A percentile compares a stretch with the other conserved stretches of the same genome.
phyloP scores from a whole-genome alignment of 1,284 basidiomycete species.

The Phaffia rhodozyma region DNA sequence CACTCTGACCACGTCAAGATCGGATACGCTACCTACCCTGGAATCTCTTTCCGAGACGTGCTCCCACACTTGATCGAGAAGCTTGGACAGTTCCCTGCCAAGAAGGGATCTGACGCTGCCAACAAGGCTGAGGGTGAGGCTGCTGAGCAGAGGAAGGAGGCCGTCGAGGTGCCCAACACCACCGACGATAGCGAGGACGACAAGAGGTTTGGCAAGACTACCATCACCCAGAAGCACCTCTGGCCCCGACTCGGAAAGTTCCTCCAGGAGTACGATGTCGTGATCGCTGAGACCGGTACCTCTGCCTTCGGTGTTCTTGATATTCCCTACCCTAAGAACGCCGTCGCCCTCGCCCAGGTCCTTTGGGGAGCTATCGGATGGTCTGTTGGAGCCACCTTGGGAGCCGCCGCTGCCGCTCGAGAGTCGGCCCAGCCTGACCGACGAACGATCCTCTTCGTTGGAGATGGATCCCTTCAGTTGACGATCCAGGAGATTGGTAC shows the following conservation, averaged over 20 bases:
- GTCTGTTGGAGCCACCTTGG: constrained; percentile 48
- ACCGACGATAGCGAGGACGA: constrained; percentile 26
- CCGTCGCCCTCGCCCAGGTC: constrained; percentile 54
- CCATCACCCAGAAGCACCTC: constrained; percentile 56
- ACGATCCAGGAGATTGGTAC: constrained; percentile 41
- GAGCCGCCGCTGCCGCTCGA: constrained; percentile 50
- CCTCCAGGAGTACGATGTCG: constrained; percentile 59
- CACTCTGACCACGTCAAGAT: constrained; percentile 48
- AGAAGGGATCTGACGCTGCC: constrained; percentile 19
- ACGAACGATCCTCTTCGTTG: constrained; percentile 72
- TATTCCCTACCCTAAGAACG: constrained; percentile 55
- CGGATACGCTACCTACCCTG: constrained; percentile 37
- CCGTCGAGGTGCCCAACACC: constrained; percentile 21
- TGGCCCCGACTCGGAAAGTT: constrained; percentile 75
- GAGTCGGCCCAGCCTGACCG: constrained; percentile 44
- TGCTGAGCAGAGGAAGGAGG: constrained; percentile 24
- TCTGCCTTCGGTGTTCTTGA: constrained; percentile 62
- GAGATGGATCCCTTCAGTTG: constrained; percentile 50
- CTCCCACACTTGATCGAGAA: constrained; percentile 34
- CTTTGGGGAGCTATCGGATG: constrained; percentile 35
- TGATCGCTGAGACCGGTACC: constrained; percentile 66
- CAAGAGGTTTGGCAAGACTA: constrained; percentile 20
- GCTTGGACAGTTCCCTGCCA: constrained; percentile 28
- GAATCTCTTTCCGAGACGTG: constrained; percentile 39
- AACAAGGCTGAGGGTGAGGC: constrained; percentile 21